Base-by-base conservation (phyloP, 2,329 filamentous ascomycete genomes). In the Aspergillus candidus region DNA sequence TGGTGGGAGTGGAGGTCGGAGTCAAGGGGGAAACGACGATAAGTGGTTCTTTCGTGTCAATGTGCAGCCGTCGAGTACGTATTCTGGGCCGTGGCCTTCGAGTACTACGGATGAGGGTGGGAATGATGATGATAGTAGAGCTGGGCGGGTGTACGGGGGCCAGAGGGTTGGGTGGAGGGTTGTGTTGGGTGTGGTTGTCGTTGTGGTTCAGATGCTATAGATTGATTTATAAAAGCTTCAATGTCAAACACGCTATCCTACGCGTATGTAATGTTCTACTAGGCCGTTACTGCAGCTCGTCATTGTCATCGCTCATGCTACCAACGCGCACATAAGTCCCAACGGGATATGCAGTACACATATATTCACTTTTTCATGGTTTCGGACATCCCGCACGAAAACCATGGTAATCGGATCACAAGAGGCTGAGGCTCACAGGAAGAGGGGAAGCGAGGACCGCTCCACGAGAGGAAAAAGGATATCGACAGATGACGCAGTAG, bases 1-100 rank as follows among this genome's bases (percentile, higher is more conserved):
- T 18, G 6, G 72, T 1, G 84, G 84, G 0, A 87, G 87, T 56
- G 69, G 86, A 2, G 53, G 66, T 11, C 30, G 58, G 37, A 45
- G 60, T 41, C 30, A 58, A 38, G 45, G 60, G 41, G 34, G 29
- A 31, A 40, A 40, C 34, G 51, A 43, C 34, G 35, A 59, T 41
- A 48, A 64, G 38, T 40, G 43, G 27, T 63, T 56, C 35, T 68
- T 67, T 44, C 56, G 47, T 36, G 39, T 60, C 35, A 66, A 66
- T 50, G 63, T 66, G 47, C 47, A 55, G 40, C 41, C 43, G 41
- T 10, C 47, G 14, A 50, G 51, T 38, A 49, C 46, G 11, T 50
- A 55, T 38, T 46, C 53, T 12, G 53, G 56, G 8, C 40, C 52
- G 15, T 47, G 38, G 18, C 27, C 46, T n/a, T 54, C 50, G 11